Percentiles rank a stretch among this genome's conserved stretches.
Conservation (phyloP, 2,329 filamentous ascomycete genomes). For the Ophioceras dolichostomum region DNA sequence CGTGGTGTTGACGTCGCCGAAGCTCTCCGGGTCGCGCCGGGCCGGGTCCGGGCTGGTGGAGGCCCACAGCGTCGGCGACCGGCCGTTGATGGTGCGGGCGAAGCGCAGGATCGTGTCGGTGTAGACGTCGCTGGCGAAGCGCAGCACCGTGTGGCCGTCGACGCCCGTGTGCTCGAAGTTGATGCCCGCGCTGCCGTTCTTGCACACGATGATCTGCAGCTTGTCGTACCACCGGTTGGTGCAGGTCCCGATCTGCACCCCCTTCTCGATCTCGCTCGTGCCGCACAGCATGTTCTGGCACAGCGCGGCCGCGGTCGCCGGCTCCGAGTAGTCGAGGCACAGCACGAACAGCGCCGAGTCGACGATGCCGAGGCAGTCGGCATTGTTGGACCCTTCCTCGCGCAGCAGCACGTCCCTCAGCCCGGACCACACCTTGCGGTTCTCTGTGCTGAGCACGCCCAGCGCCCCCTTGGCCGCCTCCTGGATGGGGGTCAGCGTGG, state of each 20-base stretch:
- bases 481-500: slow-evolving; percentile 76
- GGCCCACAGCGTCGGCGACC: slow-evolving; percentile 84
- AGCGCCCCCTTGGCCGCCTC: slow-evolving; percentile 92
- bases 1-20: slow-evolving; percentile 85
- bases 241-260: slow-evolving; percentile 93
- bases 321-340: slow-evolving; percentile 87
- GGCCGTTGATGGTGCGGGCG: slow-evolving; percentile 87
- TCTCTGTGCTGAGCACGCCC: slow-evolving; percentile 90
- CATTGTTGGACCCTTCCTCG: slow-evolving; percentile 84
- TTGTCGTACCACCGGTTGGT: slow-evolving; percentile 99
- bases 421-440: slow-evolving; percentile 90
- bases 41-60: slow-evolving; percentile 83
- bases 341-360: slow-evolving; percentile 89
- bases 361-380: slow-evolving; percentile 89
- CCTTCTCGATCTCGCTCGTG: slow-evolving; percentile 80
- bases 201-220: slow-evolving; percentile 96
- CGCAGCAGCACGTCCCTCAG: slow-evolving; percentile 77
- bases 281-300: slow-evolving; percentile 98
- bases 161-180: slow-evolving; percentile 99
- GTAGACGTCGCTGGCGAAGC: slow-evolving; percentile 92
- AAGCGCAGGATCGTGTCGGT: slow-evolving; percentile 96
- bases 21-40: slow-evolving; percentile 81
- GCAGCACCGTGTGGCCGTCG: slow-evolving; percentile 90
- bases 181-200: slow-evolving; percentile 96
- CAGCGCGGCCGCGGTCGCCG: slow-evolving; percentile 66